Evolutionary conservation across 2,329 filamentous ascomycete species (phyloP).

Genomic region (Knoxdaviesia capensis): DNA sequence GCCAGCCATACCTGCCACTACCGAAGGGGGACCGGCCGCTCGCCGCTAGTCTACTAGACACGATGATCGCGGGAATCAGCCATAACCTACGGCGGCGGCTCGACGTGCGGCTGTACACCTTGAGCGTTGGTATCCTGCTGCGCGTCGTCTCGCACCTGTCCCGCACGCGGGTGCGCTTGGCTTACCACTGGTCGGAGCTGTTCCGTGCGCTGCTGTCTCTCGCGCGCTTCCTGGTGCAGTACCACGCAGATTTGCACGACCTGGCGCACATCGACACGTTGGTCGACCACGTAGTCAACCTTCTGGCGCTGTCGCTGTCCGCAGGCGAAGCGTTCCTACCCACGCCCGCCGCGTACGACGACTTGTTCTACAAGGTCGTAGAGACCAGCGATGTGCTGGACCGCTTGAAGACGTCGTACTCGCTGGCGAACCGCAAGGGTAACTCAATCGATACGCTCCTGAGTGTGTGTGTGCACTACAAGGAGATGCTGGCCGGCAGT

Average conservation of each 20-base stretch:
- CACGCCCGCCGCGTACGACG: slow-evolving; percentile 72
- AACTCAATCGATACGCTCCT: slow-evolving; percentile 72
- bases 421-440: slow-evolving; percentile 31
- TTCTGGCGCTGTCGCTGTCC: slow-evolving; percentile 68
- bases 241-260: slow-evolving; percentile 54
- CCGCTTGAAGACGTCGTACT: slow-evolving; percentile 67
- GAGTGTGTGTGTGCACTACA: slow-evolving; percentile 69
- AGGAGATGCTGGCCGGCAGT: slow-evolving; percentile 50
- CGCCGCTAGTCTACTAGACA: slow-evolving; percentile 60
- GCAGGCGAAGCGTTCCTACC: slow-evolving; percentile 82
- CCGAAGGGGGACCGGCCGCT: slow-evolving; percentile 54
- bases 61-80: slow-evolving; percentile 77
- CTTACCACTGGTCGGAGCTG: slow-evolving; percentile 89
- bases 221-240: slow-evolving; percentile 76
- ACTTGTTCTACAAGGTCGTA: slow-evolving; percentile 95
- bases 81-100: slow-evolving; percentile 79
- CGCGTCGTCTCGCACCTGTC: slow-evolving; percentile 71
- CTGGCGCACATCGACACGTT: slow-evolving; percentile 52
- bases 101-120: slow-evolving; percentile 67
- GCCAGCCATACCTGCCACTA: slow-evolving; percentile 65
- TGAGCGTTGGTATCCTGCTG: slow-evolving; percentile 64
- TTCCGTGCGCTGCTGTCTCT: slow-evolving; percentile 80
- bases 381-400: slow-evolving; percentile 68
- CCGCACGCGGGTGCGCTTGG: slow-evolving; percentile 58
- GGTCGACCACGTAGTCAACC: slow-evolving; percentile 58